Evolutionary conservation across 106 monocot species (phyloP).

Genomic region (Amphibolis antarctica): DNA sequence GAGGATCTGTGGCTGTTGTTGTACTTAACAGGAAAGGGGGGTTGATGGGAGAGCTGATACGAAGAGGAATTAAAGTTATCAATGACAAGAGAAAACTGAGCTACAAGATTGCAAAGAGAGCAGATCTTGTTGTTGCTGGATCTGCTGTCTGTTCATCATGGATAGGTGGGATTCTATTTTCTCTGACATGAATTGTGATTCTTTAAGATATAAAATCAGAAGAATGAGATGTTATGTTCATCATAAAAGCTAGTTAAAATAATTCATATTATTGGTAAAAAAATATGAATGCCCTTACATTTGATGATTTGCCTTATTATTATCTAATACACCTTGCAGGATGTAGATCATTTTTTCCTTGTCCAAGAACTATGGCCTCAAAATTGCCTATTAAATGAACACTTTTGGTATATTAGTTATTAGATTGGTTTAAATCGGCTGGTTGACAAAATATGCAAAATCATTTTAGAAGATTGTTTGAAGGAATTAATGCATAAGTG

Average conservation of each 20-base stretch:
- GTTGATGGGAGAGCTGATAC: constrained; percentile 55
- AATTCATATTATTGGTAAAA: background rate
- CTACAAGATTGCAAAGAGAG: constrained; percentile 63
- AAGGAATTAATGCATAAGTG: no score
- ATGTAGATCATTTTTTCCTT: no score
- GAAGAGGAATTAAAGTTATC: constrained; percentile 67
- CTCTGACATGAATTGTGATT: background rate
- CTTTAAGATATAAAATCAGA: background rate
- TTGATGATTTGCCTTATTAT: no score
- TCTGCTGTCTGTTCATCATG: constrained; percentile 90
- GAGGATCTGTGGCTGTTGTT: constrained; percentile 59
- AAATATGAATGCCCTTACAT: background rate
- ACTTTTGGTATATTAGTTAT: no score
- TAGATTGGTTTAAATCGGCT: no score
- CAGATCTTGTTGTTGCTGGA: constrained; percentile 77
- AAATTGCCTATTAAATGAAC: no score
- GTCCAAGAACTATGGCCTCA: no score
- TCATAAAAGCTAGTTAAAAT: background rate
- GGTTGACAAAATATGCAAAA: no score
- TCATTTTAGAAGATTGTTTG: no score
- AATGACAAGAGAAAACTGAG: constrained; percentile 51
- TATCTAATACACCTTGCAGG: no score
- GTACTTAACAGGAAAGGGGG: constrained; percentile 77
- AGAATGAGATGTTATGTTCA: background rate
- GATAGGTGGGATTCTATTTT: constrained; percentile 53